Percentiles rank a stretch among this genome's conserved stretches.
These are phyloP conservation scores for Monosporozyma unispora DNA, from an alignment of 805 yeast genomes.

Conservation along the genomic window DNA sequence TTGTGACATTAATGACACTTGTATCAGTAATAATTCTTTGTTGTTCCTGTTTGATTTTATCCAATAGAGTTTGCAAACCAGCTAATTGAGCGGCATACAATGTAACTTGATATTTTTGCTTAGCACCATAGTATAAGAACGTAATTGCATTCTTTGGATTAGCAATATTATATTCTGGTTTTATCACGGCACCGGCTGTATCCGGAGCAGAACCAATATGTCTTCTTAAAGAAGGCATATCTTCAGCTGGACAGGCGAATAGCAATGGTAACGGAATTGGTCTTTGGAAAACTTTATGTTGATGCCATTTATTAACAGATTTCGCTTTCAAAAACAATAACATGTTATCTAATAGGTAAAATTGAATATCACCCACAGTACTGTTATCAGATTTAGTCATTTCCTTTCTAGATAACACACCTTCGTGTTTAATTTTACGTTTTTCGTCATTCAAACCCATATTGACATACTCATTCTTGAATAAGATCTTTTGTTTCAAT, in stretches of 20 bases:
- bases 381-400: slow-evolving; percentile 20
- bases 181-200: slow-evolving; percentile 24
- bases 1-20: slow-evolving; percentile 71
- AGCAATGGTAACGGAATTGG: slow-evolving; percentile 77
- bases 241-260: slow-evolving; percentile 69
- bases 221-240: slow-evolving; percentile 54
- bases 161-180: slow-evolving; percentile 14
- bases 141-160: slow-evolving; percentile 30
- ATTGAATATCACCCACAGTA: slow-evolving; percentile 60
- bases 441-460: slow-evolving; percentile 76
- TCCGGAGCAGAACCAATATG: slow-evolving; percentile 27
- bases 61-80: slow-evolving; percentile 72
- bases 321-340: slow-evolving; percentile 78
- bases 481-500: slow-evolving; percentile 73
- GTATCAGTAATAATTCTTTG: slow-evolving; percentile 57
- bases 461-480: slow-evolving; percentile 78
- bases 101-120: slow-evolving; percentile 35
- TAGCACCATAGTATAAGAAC: slow-evolving; percentile 30
- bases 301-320: slow-evolving; percentile 81
- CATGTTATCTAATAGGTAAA: slow-evolving; percentile 83
- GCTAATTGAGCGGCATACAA: slow-evolving; percentile 36
- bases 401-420: slow-evolving; percentile 30
- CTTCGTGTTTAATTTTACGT: slow-evolving; percentile 49
- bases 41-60: slow-evolving; percentile 74
- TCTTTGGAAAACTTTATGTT: slow-evolving; percentile 80